Evolutionary conservation across 768 basidiomycete genomes (phyloP).

Genomic region (Tylopilus felleus): DNA sequence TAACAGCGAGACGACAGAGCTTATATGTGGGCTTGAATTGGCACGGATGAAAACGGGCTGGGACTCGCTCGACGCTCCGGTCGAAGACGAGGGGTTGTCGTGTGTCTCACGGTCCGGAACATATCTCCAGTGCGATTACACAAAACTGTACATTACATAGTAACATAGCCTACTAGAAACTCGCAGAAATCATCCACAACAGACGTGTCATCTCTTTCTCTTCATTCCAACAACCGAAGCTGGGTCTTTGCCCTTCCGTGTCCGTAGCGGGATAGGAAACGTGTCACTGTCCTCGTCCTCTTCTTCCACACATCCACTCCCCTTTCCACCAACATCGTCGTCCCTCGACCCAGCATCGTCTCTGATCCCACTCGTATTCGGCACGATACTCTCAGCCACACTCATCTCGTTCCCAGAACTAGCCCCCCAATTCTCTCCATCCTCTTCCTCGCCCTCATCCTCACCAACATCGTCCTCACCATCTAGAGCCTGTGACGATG

Average conservation of each 20-base stretch:
- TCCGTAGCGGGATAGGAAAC: constrained; percentile 69
- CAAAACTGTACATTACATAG: constrained; percentile 14
- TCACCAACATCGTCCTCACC: constrained; percentile 49
- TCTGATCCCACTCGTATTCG: constrained; percentile 62
- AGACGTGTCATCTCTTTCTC: constrained; percentile 69
- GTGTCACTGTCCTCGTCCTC: constrained; percentile 69
- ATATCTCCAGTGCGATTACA: constrained; percentile 19
- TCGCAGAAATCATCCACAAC: too few relatives aligned
- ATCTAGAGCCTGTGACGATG: constrained; percentile 57
- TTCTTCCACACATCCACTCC: constrained; percentile 38
- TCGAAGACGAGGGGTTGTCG: not conserved
- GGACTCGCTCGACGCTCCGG: too few relatives aligned
- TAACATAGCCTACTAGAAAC: too few relatives aligned
- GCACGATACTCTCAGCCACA: constrained; percentile 48
- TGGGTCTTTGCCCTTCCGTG: constrained; percentile 58
- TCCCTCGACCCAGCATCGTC: constrained; percentile 33
- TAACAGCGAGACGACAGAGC: not conserved
- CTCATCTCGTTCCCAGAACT: constrained; percentile 50
- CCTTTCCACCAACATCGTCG: constrained; percentile 18
- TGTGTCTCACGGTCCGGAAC: constrained; percentile 15
- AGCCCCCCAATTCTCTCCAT: constrained; percentile 40
- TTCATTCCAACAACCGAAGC: constrained; percentile 49
- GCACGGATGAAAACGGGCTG: constrained; percentile 21
- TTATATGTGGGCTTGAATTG: constrained; percentile 10
- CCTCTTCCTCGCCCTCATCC: constrained; percentile 38